Evolutionary conservation across 768 basidiomycete species (phyloP), one percentile per base, ranked within the genome.

Genomic region (Pleurotus platypus): DNA sequence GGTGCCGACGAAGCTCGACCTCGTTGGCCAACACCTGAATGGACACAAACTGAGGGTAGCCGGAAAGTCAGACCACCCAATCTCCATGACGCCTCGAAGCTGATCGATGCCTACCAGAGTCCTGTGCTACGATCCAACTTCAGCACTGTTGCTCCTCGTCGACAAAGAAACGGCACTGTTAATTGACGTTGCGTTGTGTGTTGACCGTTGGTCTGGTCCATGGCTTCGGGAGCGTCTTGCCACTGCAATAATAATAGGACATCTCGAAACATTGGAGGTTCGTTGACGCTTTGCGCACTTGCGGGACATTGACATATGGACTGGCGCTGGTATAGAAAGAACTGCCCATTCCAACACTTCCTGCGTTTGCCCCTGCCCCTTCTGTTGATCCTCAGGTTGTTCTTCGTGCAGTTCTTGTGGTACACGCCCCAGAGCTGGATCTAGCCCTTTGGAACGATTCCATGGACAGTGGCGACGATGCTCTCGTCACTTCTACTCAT

Each of bases 21-120:
- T 69, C 40, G 66, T 86, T 45, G 65, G 67, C 24, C 66, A 73
- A 16, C 62, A 66, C 13, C 61, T 78, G 37, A 61, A 74, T 46
- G 81, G 81, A 46, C 71, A 70, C 55, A 87, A 87, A 69, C 61
- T 87, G 59, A 75, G 85, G 57, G 68, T 87, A 47, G 80, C 81
- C 22, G 86, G 84, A 62, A 73, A 81, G 86, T 86, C 67, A 57
- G 78, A 66, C 12, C 48, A 53, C 61, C 48, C 49, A 59, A 58
- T 56, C 48, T 58, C 59, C 46, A 18, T 26, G 45, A 45, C 57
- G 9, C 27, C 49, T 46, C 35, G 56, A 30, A 16, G 30, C 18
- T 42, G 26, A 50, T 39, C 38, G 27, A 24, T 26, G 11, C 12
- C 22, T 46, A 60, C 51, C 59, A 89, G 87, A 63, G 72, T 87